Base-by-base conservation (phyloP, 1,284 basidiomycete species). In the Thecaphora thlaspeos region DNA sequence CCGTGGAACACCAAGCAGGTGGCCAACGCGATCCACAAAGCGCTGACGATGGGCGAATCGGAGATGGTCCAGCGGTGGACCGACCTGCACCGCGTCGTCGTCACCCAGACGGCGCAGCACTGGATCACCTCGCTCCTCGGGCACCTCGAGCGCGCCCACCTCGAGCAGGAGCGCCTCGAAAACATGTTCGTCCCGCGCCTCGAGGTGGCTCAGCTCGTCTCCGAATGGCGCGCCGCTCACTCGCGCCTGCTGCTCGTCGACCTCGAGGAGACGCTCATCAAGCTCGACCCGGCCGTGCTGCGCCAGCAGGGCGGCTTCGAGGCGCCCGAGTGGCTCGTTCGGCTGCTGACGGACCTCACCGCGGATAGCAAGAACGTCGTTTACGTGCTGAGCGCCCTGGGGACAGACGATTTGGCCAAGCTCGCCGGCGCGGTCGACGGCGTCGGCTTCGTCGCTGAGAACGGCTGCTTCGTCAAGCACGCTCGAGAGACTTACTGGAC, bases 61-160 rank as follows among this genome's bases (percentile, higher is more conserved):
- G 88, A 92, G 74, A 85, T 86, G 5, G 76, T 79, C 10, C 83
- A 84, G 26, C 84, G 89, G 9, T 92, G 90, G 90, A 85, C 87
- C 81, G 90, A 92, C 62, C 80, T 92, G 1, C 88, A 91, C 75
- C 85, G 84, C 55, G 89, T 91, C 63, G 90, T 92, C 45, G 85
- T 86, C n/a, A 88, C 88, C 0, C 90, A 92, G 75, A 90, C 88
- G 1, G 88, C 89, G 0, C 90, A 91, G 73, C 83, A 88, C 2
- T 91, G 91, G 79, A 87, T 88, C 47, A 88, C 83, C 0, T 84
- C 86, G 3, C 89, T 91, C 83, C 84, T 91, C 50, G 64, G 63
- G 23, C 70, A 70, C 41, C 62, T 75, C 37, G 73, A 71, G 45
- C 68, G 75, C 19, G 73, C 65, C n/a, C 72, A 74, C 48, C 43